A percentile compares a stretch with the other conserved stretches of the same genome.
Conservation (phyloP, 441 rosid species). For the Rhodomyrtus psidioides region DNA sequence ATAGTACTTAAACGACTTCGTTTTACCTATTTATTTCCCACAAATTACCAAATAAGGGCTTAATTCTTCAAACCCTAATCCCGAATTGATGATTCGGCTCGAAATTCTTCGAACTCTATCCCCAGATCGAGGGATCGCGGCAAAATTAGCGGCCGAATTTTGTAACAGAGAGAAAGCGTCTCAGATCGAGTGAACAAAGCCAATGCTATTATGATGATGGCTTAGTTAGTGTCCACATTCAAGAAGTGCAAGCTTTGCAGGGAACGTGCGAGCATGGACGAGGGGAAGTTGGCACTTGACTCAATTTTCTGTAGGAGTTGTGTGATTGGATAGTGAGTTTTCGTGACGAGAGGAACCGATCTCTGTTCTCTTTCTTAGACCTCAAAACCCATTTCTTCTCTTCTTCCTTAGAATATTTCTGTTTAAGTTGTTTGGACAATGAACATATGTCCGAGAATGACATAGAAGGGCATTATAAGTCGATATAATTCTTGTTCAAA, state of each 20-base stretch:
- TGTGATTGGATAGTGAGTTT: no score
- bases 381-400: no score
- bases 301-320: no score
- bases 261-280: no score
- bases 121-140: not conserved
- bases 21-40: not conserved
- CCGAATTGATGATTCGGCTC: not conserved
- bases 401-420: no score
- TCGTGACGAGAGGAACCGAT: no score
- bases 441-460: no score
- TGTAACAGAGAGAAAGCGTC: not conserved
- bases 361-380: no score
- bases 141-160: not conserved
- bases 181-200: not conserved
- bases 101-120: not conserved
- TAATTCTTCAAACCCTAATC: not conserved
- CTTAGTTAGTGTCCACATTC: not conserved
- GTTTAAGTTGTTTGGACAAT: no score
- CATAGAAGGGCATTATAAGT: no score
- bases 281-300: no score
- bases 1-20: not conserved
- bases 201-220: not conserved
- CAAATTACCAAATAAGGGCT: not conserved
- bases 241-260: not conserved
- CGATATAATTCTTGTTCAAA: no score